Conservation (phyloP, 2,329 filamentous ascomycete genomes). For the Stylonectria norvegica region DNA sequence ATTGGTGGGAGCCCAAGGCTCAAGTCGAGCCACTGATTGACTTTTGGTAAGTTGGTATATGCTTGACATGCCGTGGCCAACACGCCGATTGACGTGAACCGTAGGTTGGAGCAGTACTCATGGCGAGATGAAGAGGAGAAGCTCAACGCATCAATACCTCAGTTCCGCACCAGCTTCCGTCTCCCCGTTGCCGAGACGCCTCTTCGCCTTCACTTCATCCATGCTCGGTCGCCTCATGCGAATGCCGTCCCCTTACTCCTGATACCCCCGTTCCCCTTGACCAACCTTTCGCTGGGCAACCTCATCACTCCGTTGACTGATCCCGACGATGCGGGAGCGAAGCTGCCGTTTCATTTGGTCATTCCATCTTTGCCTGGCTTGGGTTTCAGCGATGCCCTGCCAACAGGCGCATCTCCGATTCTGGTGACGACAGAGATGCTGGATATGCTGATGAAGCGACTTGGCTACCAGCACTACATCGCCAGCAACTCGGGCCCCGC, state of each 20-base stretch:
- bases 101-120: slow-evolving; percentile 62
- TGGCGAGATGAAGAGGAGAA: slow-evolving; percentile 58
- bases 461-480: slow-evolving; percentile 59
- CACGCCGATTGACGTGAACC: too few relatives aligned
- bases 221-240: slow-evolving; percentile 50
- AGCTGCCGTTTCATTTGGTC: slow-evolving; percentile 62
- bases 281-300: slow-evolving; percentile 57
- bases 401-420: slow-evolving; percentile 47
- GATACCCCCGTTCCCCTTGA: slow-evolving; percentile 63
- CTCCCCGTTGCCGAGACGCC: slow-evolving; percentile 38
- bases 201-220: slow-evolving; percentile 62
- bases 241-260: slow-evolving; percentile 61
- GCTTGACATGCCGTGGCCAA: slow-evolving; percentile 4
- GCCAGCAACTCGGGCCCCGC: slow-evolving; percentile 52
- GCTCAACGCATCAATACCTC: slow-evolving; percentile 58
- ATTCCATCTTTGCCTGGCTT: slow-evolving; percentile 63
- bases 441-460: slow-evolving; percentile 55
- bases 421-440: slow-evolving; percentile 53
- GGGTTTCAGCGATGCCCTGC: slow-evolving; percentile 63
- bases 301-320: slow-evolving; percentile 53
- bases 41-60: slow-evolving; percentile 58
- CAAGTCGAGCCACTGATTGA: slow-evolving; percentile 63
- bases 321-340: slow-evolving; percentile 42
- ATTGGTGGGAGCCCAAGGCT: slow-evolving; percentile 59
- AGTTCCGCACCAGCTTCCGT: slow-evolving; percentile 58